phyloP scores from a whole-genome alignment of 495 filamentous ascomycete genomes.

The Platismatia glauca region DNA sequence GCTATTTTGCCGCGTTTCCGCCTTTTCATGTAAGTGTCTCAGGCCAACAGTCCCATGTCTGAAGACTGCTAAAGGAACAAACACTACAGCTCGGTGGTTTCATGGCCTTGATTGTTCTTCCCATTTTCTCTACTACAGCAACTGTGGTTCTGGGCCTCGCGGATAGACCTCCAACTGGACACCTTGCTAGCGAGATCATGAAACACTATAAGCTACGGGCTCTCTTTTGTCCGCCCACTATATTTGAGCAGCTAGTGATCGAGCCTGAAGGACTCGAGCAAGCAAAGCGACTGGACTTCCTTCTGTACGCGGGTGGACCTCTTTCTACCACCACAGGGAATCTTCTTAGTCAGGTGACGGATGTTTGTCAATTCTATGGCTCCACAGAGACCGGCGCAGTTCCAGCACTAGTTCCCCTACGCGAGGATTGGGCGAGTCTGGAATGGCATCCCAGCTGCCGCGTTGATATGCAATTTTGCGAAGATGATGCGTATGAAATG shows the following conservation, averaged over 20 bases:
- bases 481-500: conserved; percentile 41
- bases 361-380: conserved; percentile 29
- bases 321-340: conserved; percentile 23
- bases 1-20: conserved; percentile 25
- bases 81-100: conserved; percentile 18
- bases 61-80: conserved; percentile 11
- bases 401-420: conserved; percentile 20
- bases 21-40: conserved; percentile 26
- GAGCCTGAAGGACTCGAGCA: conserved; percentile 19
- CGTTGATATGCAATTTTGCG: conserved; percentile 34
- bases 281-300: conserved; percentile 24
- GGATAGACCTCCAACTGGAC: conserved; percentile 24
- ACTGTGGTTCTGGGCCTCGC: conserved; percentile 26
- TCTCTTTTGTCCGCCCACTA: conserved; percentile 23
- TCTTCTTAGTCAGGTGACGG: conserved; percentile 23
- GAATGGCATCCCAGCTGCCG: conserved; percentile 40
- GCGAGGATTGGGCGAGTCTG: conserved; percentile 44
- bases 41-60: conserved; percentile 9
- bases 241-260: conserved; percentile 26
- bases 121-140: conserved; percentile 20
- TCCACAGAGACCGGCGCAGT: conserved; percentile 25
- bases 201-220: conserved; percentile 21
- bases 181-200: conserved; percentile 22
- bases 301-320: conserved; percentile 27
- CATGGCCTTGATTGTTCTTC: conserved; percentile 15